Conservation (phyloP, 2,329 filamentous ascomycete species). For the Escovopsis sp. region DNA sequence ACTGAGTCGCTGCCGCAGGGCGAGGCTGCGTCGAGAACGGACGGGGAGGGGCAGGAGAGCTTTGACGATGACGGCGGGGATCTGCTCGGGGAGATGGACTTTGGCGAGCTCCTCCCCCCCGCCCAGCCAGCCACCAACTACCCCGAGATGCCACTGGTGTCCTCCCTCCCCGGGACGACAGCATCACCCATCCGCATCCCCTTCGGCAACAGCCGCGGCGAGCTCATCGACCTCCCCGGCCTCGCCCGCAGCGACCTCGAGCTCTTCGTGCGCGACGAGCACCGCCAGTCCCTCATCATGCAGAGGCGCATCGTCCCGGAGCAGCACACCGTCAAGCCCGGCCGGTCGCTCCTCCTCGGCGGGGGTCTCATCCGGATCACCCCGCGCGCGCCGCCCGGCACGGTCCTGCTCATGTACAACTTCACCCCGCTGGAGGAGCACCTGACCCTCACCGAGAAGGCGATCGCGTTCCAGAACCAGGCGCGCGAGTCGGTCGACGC, state of each 20-base stretch:
- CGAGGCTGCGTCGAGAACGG: too few species aligned
- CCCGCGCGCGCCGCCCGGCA: conserved; percentile 39
- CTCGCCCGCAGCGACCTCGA: conserved; percentile 61
- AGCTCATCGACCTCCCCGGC: conserved; percentile 86
- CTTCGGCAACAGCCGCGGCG: conserved; percentile 72
- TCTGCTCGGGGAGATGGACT: conserved; percentile 16
- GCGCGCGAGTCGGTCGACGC: conserved; percentile 35
- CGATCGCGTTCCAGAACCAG: conserved; percentile 54
- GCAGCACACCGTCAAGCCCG: conserved; percentile 56
- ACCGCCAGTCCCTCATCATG: conserved; percentile 62
- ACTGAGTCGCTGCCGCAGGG: conserved; percentile 3
- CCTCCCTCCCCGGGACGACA: conserved; percentile 78
- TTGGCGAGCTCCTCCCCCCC: conserved; percentile 55
- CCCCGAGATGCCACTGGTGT: conserved; percentile 75
- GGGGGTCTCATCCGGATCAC: conserved; percentile 74
- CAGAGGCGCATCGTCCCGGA: conserved; percentile 56
- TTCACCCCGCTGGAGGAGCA: conserved; percentile 72
- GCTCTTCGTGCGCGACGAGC: conserved; percentile 49
- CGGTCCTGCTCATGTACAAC: conserved; percentile 64
- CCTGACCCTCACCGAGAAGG: conserved; percentile 66
- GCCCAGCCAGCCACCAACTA: conserved; percentile 57
- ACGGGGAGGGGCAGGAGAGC: conserved; percentile 9
- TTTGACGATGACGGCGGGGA: conserved; percentile 12
- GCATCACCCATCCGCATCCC: conserved; percentile 88
- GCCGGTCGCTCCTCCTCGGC: conserved; percentile 69